Evolutionary conservation across 208 protist species (phyloP).

Genomic region (Acanthamoeba sp.): DNA sequence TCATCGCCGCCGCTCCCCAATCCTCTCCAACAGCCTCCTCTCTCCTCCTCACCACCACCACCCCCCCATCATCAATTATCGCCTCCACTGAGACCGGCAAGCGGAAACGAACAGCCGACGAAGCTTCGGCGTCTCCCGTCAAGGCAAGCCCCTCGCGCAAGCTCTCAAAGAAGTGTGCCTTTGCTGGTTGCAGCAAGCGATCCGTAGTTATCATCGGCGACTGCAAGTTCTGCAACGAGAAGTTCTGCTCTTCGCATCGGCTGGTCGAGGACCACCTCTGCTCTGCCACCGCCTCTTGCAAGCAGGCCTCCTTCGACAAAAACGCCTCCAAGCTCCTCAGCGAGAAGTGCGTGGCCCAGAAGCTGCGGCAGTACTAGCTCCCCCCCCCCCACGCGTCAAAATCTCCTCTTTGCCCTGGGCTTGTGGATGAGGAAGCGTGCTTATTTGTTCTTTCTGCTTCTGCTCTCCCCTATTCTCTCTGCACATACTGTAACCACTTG

Average conservation of each 20-base stretch:
- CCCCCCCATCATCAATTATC: not conserved
- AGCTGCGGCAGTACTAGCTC: conserved; percentile 64
- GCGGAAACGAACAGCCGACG: conserved; percentile 3
- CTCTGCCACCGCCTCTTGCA: conserved; percentile 77
- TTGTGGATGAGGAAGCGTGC: not conserved
- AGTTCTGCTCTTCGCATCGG: conserved; percentile 84
- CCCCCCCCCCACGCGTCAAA: not conserved
- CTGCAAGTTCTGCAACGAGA: conserved; percentile 85
- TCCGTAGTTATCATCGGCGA: conserved; percentile 86
- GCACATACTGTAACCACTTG: not conserved
- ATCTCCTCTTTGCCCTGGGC: not conserved
- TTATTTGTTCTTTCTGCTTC: not conserved
- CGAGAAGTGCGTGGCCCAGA: conserved; percentile 82
- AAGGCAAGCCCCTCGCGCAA: conserved; percentile 6
- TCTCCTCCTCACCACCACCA: not conserved
- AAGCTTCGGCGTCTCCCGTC: not conserved
- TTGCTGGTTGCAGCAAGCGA: conserved; percentile 79
- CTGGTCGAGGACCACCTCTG: conserved; percentile 86
- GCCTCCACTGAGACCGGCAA: not conserved
- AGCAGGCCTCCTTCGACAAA: conserved; percentile 78
- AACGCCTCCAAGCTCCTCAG: conserved; percentile 81
- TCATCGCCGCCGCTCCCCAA: not conserved
- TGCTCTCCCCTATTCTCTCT: not conserved
- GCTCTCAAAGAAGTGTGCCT: conserved; percentile 77
- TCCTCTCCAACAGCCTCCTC: not conserved